Percentiles rank a stretch among this genome's conserved stretches.
Evolutionary conservation across 2,329 filamentous ascomycete species (phyloP).

Genomic region (Incumbomyces delicatus): DNA sequence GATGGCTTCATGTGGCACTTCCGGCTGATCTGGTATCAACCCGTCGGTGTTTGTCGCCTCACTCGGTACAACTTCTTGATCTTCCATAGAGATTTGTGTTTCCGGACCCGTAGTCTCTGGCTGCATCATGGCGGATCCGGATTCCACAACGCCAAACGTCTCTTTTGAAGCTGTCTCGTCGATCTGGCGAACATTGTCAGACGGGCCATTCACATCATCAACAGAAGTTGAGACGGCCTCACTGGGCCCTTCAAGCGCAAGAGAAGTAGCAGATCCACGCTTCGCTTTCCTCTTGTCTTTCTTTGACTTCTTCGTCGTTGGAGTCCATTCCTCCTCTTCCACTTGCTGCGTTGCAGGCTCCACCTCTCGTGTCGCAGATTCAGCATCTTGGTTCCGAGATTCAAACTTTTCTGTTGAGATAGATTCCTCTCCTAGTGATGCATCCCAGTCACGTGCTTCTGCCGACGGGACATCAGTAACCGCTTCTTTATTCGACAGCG

Average conservation of each 20-base stretch:
- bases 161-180: not conserved
- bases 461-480: not conserved
- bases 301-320: constrained; percentile 11
- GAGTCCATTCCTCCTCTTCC: constrained; percentile 18
- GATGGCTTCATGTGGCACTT: no score
- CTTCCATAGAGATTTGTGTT: no score
- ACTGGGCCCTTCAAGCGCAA: not conserved
- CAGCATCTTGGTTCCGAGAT: no score
- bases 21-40: no score
- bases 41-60: no score
- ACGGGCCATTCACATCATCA: not conserved
- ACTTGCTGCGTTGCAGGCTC: not conserved
- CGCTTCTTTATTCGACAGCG: not conserved
- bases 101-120: no score
- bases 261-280: not conserved
- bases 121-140: no score
- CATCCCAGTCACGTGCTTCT: not conserved
- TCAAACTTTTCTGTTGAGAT: not conserved
- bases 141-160: not conserved
- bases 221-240: not conserved
- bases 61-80: no score
- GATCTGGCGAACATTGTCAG: no score
- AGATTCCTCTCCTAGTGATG: not conserved
- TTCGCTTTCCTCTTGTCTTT: constrained; percentile 12
- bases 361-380: not conserved